phyloP scores from a whole-genome alignment of 768 basidiomycete genomes.

The Porpolomopsis calyptriformis region DNA sequence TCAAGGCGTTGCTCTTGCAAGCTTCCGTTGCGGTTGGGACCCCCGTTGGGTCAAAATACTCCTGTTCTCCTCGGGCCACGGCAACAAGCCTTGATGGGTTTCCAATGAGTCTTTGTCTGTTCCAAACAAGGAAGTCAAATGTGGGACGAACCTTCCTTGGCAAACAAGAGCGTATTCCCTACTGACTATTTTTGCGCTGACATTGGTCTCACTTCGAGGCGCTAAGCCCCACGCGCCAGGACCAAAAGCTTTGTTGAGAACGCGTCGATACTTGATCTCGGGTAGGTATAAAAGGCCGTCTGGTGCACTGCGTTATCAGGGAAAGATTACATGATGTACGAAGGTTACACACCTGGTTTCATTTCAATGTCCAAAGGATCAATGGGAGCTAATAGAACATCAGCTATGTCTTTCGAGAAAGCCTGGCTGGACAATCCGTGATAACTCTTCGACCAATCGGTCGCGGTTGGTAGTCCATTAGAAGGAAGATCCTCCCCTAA shows the following conservation, averaged over 20 bases:
- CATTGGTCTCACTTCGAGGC: conserved; percentile 84
- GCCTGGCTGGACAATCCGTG: conserved; percentile 68
- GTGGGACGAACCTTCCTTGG: conserved; percentile 60
- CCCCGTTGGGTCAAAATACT: conserved; percentile 86
- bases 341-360: conserved; percentile 67
- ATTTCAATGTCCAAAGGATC: conserved; percentile 79
- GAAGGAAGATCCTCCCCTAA: background rate
- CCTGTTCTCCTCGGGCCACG: conserved; percentile 90
- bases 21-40: conserved; percentile 91
- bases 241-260: conserved; percentile 87
- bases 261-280: conserved; percentile 91
- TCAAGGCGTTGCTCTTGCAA: conserved; percentile 92
- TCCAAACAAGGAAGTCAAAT: background rate
- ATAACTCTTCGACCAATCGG: conserved; percentile 87
- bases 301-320: conserved; percentile 22
- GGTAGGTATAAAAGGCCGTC: conserved; percentile 93
- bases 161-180: conserved; percentile 93
- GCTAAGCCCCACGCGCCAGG: conserved; percentile 97
- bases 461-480: conserved; percentile 18
- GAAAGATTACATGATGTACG: background rate
- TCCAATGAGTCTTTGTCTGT: background rate
- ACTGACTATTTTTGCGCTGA: conserved; percentile 78
- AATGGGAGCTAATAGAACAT: conserved; percentile 64
- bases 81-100: conserved; percentile 59
- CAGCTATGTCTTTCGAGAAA: conserved; percentile 65